Conservation (phyloP, 2,329 filamentous ascomycete species). For the Ophiostoma quercus region DNA sequence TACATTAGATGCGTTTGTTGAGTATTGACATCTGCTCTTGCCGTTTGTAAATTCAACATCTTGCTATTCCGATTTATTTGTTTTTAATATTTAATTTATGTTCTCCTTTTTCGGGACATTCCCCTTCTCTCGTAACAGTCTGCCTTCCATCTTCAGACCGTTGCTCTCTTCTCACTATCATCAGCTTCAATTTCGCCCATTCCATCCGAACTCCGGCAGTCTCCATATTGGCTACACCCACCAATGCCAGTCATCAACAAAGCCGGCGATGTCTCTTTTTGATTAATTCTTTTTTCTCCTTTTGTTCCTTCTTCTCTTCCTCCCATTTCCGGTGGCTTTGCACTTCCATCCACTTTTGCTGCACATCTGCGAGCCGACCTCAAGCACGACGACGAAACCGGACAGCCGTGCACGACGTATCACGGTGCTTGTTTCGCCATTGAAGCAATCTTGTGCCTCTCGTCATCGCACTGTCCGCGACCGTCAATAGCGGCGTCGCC, state of each 20-base stretch:
- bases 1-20: neutral
- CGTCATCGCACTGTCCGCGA: neutral
- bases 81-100: neutral
- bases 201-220: neutral
- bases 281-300: neutral
- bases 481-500: neutral
- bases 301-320: neutral
- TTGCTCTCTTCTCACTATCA: neutral
- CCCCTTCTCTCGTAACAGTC: neutral
- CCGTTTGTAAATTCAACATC: neutral
- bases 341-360: conserved; percentile 10
- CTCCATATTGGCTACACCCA: neutral
- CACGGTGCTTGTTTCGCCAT: neutral
- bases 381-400: conserved; percentile 11
- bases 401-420: conserved; percentile 10
- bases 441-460: neutral
- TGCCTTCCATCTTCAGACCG: neutral
- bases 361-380: conserved; percentile 10
- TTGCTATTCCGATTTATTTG: too few relatives aligned
- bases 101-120: neutral
- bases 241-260: neutral
- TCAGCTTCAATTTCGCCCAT: neutral
- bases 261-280: neutral
- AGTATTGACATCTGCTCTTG: neutral
- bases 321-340: neutral